These are phyloP conservation scores for Xerophyta viscosa DNA, from an alignment of 106 monocot genomes.

Conservation along the genomic window DNA sequence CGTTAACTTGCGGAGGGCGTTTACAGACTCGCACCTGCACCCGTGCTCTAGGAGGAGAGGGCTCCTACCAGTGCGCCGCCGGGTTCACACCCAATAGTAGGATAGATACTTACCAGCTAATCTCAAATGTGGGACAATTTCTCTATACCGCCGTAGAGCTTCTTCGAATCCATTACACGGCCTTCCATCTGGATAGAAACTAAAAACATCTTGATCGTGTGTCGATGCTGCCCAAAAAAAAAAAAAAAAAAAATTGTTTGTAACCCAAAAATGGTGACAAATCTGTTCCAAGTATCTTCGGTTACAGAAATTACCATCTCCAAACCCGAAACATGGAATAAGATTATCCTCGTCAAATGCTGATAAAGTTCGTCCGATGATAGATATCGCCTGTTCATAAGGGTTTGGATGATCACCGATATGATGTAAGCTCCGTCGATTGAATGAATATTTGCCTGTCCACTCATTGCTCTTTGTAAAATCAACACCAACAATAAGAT, in stretches of 20 bases:
- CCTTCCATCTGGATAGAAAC: slow-evolving; percentile 33
- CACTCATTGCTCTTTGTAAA: slow-evolving; percentile 99
- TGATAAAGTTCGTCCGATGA: slow-evolving; percentile 77
- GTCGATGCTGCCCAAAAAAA: slow-evolving; percentile 28
- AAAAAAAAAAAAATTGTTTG: too few species aligned
- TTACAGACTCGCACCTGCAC: too few species aligned
- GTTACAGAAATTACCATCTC: slow-evolving; percentile 51
- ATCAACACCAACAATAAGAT: slow-evolving; percentile 85
- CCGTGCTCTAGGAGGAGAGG: too few species aligned
- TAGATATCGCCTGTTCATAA: slow-evolving; percentile 91
- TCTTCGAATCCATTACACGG: slow-evolving; percentile 42
- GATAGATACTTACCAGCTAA: slow-evolving; percentile 41
- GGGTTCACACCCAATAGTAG: too few species aligned
- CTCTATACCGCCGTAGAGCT: slow-evolving; percentile 30
- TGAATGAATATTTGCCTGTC: slow-evolving; percentile 88
- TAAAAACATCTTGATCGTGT: slow-evolving; percentile 43
- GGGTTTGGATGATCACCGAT: slow-evolving; percentile 67
- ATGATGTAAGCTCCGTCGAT: slow-evolving; percentile 60
- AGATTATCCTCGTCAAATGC: slow-evolving; percentile 88
- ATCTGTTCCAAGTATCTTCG: not conserved
- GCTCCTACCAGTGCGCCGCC: too few species aligned
- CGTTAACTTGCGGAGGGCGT: too few species aligned
- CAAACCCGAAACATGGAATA: slow-evolving; percentile 96
- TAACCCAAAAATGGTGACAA: not conserved
- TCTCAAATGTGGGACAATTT: slow-evolving; percentile 37